A percentile compares a stretch with the other conserved stretches of the same genome.
Evolutionary conservation across 345 rosid species (phyloP).

Genomic region (Psidium friedrichsthalianum): DNA sequence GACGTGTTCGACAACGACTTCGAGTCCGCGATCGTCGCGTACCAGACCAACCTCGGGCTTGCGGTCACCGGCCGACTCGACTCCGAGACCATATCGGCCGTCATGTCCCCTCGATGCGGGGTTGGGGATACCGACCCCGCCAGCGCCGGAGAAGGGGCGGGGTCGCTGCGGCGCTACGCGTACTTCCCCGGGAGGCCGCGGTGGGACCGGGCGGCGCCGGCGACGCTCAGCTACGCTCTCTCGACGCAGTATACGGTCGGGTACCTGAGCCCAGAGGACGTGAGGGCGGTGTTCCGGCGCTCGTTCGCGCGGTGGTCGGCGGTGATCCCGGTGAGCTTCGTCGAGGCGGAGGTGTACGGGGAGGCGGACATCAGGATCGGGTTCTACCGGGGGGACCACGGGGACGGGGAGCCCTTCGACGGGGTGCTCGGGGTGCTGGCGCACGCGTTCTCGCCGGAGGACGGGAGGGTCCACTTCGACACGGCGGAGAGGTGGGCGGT

Average conservation of each 20-base stretch:
- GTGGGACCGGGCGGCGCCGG: constrained; percentile 40
- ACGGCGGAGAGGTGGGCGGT: constrained; percentile 71
- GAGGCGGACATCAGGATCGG: constrained; percentile 60
- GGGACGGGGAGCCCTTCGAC: constrained; percentile 82
- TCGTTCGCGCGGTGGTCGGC: constrained; percentile 67
- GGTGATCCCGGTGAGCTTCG: constrained; percentile 63
- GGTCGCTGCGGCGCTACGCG: constrained; percentile 35
- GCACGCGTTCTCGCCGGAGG: constrained; percentile 80
- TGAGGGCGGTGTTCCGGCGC: constrained; percentile 34
- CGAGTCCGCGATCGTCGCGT: constrained; percentile 37
- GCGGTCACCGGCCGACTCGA: constrained; percentile 55
- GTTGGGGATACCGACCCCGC: constrained; percentile 28
- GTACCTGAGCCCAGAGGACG: constrained; percentile 31
- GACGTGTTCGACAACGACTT: constrained; percentile 52
- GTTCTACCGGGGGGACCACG: constrained; percentile 58
- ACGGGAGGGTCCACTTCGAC: constrained; percentile 80
- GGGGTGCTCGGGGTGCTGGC: constrained; percentile 79
- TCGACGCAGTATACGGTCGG: constrained; percentile 34
- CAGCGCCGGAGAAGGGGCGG: background rate
- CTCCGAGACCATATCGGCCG: constrained; percentile 36
- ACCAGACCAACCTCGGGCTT: constrained; percentile 52
- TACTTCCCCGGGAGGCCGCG: constrained; percentile 62
- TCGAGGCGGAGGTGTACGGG: constrained; percentile 24
- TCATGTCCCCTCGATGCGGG: constrained; percentile 80
- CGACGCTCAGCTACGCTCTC: constrained; percentile 53